Percentiles rank a stretch among this genome's conserved stretches.
Conservation (phyloP, 108 stramenopile genomes). For the Cyclotella choctawhatcheeana region DNA sequence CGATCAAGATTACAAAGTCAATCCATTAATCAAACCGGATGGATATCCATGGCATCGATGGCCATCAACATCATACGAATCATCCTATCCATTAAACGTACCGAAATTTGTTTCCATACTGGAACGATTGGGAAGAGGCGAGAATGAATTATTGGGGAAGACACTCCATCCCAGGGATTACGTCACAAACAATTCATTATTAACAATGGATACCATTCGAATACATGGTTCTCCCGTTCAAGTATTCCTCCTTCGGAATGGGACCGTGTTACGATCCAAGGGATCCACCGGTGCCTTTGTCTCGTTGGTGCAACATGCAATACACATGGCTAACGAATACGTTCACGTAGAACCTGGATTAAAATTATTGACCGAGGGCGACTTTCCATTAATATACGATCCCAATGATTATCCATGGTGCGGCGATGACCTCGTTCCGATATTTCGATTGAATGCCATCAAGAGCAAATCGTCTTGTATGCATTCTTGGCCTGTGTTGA, state of each 20-base stretch:
- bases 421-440: slow-evolving; percentile 32
- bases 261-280: slow-evolving; percentile 27
- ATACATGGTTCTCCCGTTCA: slow-evolving; percentile 17
- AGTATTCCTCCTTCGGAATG: slow-evolving; percentile 23
- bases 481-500: slow-evolving; percentile 35
- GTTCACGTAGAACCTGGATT: slow-evolving; percentile 8
- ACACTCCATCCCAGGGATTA: slow-evolving; percentile 19
- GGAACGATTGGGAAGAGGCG: slow-evolving; percentile 27
- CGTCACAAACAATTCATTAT: not conserved
- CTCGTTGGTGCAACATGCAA: slow-evolving; percentile 24
- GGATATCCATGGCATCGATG: slow-evolving; percentile 51
- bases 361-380: slow-evolving; percentile 26
- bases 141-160: slow-evolving; percentile 30
- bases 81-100: slow-evolving; percentile 25
- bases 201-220: slow-evolving; percentile 11
- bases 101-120: slow-evolving; percentile 29
- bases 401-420: slow-evolving; percentile 41
- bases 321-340: slow-evolving; percentile 16
- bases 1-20: not conserved
- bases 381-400: slow-evolving; percentile 42
- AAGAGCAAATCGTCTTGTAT: slow-evolving; percentile 10
- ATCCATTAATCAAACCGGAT: slow-evolving; percentile 26
- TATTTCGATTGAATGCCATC: slow-evolving; percentile 23
- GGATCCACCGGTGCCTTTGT: slow-evolving; percentile 30
- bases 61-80: slow-evolving; percentile 3